Evolutionary conservation across 2,329 filamentous ascomycete species (phyloP).

Genomic region (Fusarium sp.): DNA sequence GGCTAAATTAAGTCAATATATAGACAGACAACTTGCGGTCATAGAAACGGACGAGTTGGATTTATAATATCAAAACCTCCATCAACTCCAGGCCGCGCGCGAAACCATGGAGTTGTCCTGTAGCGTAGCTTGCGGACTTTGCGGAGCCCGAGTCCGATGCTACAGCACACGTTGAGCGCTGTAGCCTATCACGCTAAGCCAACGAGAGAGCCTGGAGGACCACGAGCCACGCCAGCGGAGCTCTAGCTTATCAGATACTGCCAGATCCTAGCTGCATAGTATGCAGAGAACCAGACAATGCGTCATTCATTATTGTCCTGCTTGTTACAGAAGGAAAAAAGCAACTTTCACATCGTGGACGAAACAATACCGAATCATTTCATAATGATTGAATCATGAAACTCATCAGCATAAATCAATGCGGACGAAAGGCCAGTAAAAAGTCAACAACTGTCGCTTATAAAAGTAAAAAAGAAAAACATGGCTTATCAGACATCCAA

Average conservation of each 20-base stretch:
- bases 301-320: conserved; percentile 35
- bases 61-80: conserved; percentile 4
- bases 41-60: conserved; percentile 3
- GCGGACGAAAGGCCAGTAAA: not conserved
- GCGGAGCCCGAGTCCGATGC: conserved; percentile 29
- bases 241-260: conserved; percentile 38
- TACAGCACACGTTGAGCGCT: conserved; percentile 2
- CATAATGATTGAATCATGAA: not conserved
- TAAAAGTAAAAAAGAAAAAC: not conserved
- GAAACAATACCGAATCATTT: not conserved
- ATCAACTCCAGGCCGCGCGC: conserved; percentile 10
- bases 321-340: not conserved
- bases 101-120: not conserved
- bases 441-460: conserved; percentile 1
- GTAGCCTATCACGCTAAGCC: conserved; percentile 13
- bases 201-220: not conserved
- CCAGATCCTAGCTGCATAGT: conserved; percentile 33
- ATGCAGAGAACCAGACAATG: conserved; percentile 18
- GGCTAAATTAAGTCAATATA: not conserved
- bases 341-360: conserved; percentile 8
- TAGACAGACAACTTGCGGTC: conserved; percentile 1
- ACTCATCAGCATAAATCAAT: not conserved
- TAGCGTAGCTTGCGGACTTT: conserved; percentile 27
- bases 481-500: not conserved
- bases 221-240: conserved; percentile 24